Base-by-base conservation (phyloP, 176 grass and related monocot genomes). In the Ensete glaucum region DNA sequence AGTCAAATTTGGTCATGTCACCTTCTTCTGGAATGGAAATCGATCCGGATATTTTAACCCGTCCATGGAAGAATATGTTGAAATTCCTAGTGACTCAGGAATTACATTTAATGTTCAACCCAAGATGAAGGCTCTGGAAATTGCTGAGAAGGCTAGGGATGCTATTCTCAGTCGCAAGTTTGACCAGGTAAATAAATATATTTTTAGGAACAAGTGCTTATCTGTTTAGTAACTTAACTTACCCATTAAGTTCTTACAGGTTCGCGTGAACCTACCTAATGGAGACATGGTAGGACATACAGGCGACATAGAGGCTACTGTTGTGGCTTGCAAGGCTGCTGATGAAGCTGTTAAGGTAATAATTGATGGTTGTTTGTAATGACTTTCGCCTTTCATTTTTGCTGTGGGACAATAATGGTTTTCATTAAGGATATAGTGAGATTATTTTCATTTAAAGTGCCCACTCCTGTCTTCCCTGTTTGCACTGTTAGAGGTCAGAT, bases 1-100 rank as follows among this genome's bases (percentile, higher is more conserved):
- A 1, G 93, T 96, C 64, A 96, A 96, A 69, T 96, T 96, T 59
- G 93, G 93, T 63, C 93, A 96, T 74, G 93, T 96, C 79, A 96
- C 93, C 55, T 96, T 96, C 85, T 96, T 96, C 93, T 96, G 93
- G 93, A 96, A 96, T 0, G 93, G 93, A 21, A 96, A 96, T 80
- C 93, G 93, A 24, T 96, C 93, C 0, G 93, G 93, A 72, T 96
- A 90, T 77, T 96, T 96, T 43, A 87, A 96, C 72, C 64, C 84
- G 27, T 77, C 81, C 0, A 96, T 88, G 87, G 93, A 96, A 82
- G 85, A 92, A 67, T 96, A 96, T 62, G 83, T 96, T 12, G 93
- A 96, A 73, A 74, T 96, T 80, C 93, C 87, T 50, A 96, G 93
- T 72, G 93, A 96, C 16, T 70, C 17, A 71, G 93, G 93, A 72